Base-by-base conservation (phyloP, 768 basidiomycete species). In the Nidularia sp. region DNA sequence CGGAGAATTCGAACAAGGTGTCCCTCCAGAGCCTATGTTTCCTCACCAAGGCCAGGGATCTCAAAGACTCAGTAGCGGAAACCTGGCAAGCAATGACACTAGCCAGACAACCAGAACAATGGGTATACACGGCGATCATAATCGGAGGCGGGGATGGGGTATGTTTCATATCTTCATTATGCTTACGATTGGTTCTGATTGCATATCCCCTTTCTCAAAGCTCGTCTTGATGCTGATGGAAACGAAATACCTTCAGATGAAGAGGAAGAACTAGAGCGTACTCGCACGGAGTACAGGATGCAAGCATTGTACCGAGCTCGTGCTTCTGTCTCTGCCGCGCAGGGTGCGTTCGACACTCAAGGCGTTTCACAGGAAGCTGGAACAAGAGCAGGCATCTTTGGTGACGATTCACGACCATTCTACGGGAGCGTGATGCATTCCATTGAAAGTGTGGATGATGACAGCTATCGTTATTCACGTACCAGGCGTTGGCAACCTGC, bases 231-330 rank as follows among this genome's bases (percentile, higher is more conserved):
- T 62, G 58, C 75, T 2, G 82, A 86, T 59, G 85, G 86, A 0
- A 79, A 86, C 54, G 83, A 85, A 60, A 77, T 86, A 51, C 71
- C 82, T 2, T 75, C 77, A 0, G 81, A 81, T 15, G 83, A 83
- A 58, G 84, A 86, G 53, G 78, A 80, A 55, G 78, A 80, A 48
- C 69, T 84, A 13, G 83, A 85, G 53, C 77, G 80, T 32, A 65
- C 71, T 31, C 76, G 80, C 34, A 67, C 80, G 0, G 78, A 76
- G 50, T 70, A 74, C 60, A 75, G 79, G 7, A 60, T 78, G 9
- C 73, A 70, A 33, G 67, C 69, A n/a, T 9, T 53, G 50, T 7
- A 68, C 59, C 36, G 36, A 39, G n/a, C 36, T 39, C 36, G 36
- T 8, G 33, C 57, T 62, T 10, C 61, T 60, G 34, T 62, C 63